A percentile compares a stretch with the other conserved stretches of the same genome.
Evolutionary conservation across 257 asterid species (phyloP).

Genomic region (Gynochthodes officinalis): DNA sequence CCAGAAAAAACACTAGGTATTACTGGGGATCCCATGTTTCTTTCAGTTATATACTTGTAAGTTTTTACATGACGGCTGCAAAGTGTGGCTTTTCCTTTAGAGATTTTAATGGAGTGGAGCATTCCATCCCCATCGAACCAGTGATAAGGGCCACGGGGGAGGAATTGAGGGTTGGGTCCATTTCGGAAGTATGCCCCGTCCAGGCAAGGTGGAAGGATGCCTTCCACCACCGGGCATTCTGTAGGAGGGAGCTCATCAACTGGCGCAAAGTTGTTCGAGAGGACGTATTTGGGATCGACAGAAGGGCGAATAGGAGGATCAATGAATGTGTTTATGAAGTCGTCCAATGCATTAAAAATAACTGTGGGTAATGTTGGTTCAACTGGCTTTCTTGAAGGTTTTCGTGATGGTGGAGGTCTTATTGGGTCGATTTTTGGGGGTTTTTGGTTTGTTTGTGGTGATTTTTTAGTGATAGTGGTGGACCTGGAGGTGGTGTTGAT

Average conservation of each 20-base stretch:
- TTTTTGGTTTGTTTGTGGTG: not conserved
- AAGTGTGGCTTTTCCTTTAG: not conserved
- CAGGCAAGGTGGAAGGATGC: constrained; percentile 56
- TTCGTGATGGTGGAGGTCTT: not conserved
- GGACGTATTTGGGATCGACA: constrained; percentile 51
- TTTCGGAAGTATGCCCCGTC: constrained; percentile 81
- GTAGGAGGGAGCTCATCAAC: constrained; percentile 75
- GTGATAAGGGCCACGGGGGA: constrained; percentile 84
- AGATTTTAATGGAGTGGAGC: constrained; percentile 42
- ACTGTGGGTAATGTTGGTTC: constrained; percentile 2
- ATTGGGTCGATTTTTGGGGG: not conserved
- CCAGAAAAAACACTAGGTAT: constrained; percentile 21
- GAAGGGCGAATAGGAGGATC: constrained; percentile 58
- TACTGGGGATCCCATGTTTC: not conserved
- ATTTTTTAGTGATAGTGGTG: not conserved
- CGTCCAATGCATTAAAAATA: constrained; percentile 1
- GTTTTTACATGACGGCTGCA: constrained; percentile 12
- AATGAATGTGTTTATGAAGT: constrained; percentile 18
- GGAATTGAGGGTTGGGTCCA: constrained; percentile 80
- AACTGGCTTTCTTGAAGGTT: not conserved
- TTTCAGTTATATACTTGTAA: constrained; percentile 8
- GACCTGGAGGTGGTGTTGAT: not conserved
- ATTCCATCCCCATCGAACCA: constrained; percentile 85
- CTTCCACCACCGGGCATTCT: constrained; percentile 50
- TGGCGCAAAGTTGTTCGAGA: constrained; percentile 62